Evolutionary conservation across 441 rosid species (phyloP), one percentile per base, ranked within the genome.

Genomic region (Populus trichocarpa): DNA sequence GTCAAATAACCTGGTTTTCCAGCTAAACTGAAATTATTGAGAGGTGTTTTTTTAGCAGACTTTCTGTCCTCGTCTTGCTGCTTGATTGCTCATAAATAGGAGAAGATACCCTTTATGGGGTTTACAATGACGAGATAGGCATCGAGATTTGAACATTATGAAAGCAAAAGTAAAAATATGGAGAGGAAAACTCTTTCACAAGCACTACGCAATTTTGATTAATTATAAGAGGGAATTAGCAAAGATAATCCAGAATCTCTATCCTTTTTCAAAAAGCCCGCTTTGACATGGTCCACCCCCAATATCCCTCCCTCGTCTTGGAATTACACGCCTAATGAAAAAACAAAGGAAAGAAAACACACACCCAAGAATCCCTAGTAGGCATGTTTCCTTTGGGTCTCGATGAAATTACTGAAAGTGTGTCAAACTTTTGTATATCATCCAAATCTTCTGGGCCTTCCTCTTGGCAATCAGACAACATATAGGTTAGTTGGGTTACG

Each of bases 211-310:
- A 64, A 69, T 69, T 71, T 77, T 73, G 71, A 77, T 71, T 12
- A 69, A 81, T 69, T 63, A 73, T 69, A 77, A 18, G 38, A 22
- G 20, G 8, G 64, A 72, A 69, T 80, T 14, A 59, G 66, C 50
- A 28, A 75, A 75, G 79, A 80, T 80, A 50, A 80, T 75, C 76
- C 59, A 67, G 64, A 57, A 75, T 75, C 64, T 3, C 61, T 68
- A 38, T 68, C 66, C 63, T 68, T 76, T 67, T 57, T 23, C 12
- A 67, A 26, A 77, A 77, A 74, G 23, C 76, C n/a, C 70, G 14
- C 32, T 38, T 25, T 33, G 22, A 65, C 73, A 53, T 72, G 83
- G 78, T 73, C 83, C 83, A 69, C 83, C 70, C 42, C 61, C 67
- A 38, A 68, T 38, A 33, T 33, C 14, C 50, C 40, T 72, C 74